Conservation (phyloP, 306 rosid genomes). For the Cucurbita pepo region DNA sequence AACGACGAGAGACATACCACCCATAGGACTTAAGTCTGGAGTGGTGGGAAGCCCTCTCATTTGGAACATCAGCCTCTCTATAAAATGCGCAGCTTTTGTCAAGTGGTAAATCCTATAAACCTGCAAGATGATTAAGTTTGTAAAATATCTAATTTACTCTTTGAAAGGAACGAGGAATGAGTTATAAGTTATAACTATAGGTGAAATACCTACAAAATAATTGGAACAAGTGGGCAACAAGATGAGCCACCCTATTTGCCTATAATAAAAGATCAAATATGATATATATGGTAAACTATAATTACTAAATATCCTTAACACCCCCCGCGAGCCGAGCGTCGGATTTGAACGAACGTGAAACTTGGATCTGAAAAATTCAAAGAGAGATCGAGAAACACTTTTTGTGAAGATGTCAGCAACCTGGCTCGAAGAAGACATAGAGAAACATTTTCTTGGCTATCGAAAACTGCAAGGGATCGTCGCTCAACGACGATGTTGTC, state of each 20-base stretch:
- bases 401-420: too few relatives aligned
- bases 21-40: slow-evolving; percentile 35
- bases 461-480: too few relatives aligned
- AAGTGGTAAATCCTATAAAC: slow-evolving; percentile 67
- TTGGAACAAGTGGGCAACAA: slow-evolving; percentile 74
- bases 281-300: too few relatives aligned
- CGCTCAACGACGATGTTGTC: too few relatives aligned
- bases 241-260: slow-evolving; percentile 21
- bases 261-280: too few relatives aligned
- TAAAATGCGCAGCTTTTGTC: slow-evolving; percentile 53
- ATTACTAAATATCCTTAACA: too few relatives aligned
- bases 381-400: too few relatives aligned
- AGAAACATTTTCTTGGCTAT: too few relatives aligned
- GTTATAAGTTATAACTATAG: background rate
- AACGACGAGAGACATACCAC: slow-evolving; percentile 75
- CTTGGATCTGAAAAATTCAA: too few relatives aligned
- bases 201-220: slow-evolving; percentile 52
- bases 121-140: slow-evolving; percentile 24
- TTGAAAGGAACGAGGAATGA: background rate
- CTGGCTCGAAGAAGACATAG: too few relatives aligned
- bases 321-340: too few relatives aligned
- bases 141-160: background rate
- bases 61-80: slow-evolving; percentile 40
- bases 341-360: too few relatives aligned
- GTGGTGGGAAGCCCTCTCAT: slow-evolving; percentile 38